Conservation (phyloP, 352 stramenopile genomes). For the Globisporangium emineosum region DNA sequence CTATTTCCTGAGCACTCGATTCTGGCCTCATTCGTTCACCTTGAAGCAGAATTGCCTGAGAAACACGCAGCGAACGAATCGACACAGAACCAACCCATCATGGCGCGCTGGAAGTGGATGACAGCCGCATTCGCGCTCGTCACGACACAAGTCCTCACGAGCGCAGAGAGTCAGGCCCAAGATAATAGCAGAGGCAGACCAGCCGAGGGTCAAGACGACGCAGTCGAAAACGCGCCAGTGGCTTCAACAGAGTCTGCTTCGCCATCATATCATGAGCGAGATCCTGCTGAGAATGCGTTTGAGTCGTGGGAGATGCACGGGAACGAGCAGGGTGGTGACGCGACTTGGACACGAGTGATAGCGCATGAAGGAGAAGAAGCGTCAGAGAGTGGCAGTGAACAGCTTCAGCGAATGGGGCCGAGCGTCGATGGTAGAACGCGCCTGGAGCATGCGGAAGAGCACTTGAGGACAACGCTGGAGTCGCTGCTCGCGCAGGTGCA, state of each 20-base stretch:
- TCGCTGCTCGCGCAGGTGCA: conserved; percentile 19
- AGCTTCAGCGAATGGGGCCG: background rate
- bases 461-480: conserved; percentile 20
- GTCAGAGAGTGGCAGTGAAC: background rate
- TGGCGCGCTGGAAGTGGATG: conserved; percentile 2
- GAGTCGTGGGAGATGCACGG: conserved; percentile 13
- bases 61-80: background rate
- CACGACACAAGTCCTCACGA: background rate
- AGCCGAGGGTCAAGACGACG: background rate
- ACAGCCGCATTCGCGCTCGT: background rate
- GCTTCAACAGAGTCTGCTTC: background rate
- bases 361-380: background rate
- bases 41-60: background rate
- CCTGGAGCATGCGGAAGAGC: conserved; percentile 6
- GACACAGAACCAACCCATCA: background rate
- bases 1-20: background rate
- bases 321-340: background rate
- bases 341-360: background rate
- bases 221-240: background rate
- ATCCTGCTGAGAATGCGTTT: background rate
- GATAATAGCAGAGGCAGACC: background rate
- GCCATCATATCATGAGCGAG: background rate
- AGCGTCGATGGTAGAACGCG: background rate
- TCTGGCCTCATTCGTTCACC: background rate
- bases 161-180: background rate